Base-by-base conservation (phyloP, 345 rosid genomes). In the Citrus trifoliata region DNA sequence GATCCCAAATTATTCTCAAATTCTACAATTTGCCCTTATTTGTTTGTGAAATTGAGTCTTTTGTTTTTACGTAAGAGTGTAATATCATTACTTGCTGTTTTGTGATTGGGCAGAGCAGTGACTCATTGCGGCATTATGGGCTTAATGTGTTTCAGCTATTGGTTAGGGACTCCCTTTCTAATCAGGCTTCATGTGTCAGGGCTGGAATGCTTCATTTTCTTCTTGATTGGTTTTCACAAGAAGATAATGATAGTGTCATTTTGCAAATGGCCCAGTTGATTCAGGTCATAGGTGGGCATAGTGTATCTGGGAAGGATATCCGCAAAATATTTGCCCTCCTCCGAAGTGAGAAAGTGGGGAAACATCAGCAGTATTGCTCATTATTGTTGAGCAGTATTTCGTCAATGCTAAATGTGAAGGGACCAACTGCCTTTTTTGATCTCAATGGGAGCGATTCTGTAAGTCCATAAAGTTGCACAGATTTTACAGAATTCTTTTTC, bases 21-120 rank as follows among this genome's bases (percentile, higher is more conserved):
- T 38, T 70, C 73, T 56, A 58, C n/a, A 3, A 40, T 51, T 68
- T 30, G 6, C 25, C 22, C 33, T 38, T 61, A 16, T 67, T 67
- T 68, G 18, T 74, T 28, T 55, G 22, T 24, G 42, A 24, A 16
- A 66, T 28, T 40, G 69, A 2, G 46, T 65, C n/a, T 55, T n/a
- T 53, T 67, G 37, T 7, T 33, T n/a, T 35, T 22, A 21, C 37
- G 24, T 24, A 40, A 61, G n/a, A 24, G 18, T 61, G 58, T 40
- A 24, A 42, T 82, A 60, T 82, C 80, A 77, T 86, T 84, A 77
- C 75, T 66, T 65, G 79, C 77, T 83, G 72, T 82, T 88, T 86
- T 91, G 77, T 91, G 88, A 88, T 84, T 89, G 93, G 93, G 93
- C 99, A 95, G 99, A 93, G 99, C 99, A 95, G 99, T 88, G 98